Conservation (phyloP, 2,329 filamentous ascomycete genomes). For the Colletotrichum sp. region DNA sequence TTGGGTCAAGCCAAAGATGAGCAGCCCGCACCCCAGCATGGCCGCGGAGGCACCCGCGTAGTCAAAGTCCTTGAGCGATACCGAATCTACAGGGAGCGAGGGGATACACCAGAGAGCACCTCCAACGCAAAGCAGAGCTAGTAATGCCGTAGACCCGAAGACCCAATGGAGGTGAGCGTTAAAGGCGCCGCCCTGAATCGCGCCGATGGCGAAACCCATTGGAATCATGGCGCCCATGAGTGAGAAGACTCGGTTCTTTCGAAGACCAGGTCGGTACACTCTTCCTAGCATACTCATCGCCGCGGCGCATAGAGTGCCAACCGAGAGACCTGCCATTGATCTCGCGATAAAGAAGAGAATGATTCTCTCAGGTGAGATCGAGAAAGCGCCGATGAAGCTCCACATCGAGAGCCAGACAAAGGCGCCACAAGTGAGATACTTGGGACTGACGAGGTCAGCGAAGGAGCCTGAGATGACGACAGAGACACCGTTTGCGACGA, state of each 20-base stretch:
- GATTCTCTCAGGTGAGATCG: background rate
- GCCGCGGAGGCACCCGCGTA: background rate
- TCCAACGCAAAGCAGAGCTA: background rate
- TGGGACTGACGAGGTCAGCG: background rate
- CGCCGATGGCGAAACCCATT: background rate
- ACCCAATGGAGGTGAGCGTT: background rate
- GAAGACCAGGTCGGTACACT: background rate
- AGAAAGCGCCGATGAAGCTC: background rate
- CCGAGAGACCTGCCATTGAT: background rate
- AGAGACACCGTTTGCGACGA: background rate
- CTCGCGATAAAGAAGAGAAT: background rate
- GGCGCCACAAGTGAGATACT: background rate
- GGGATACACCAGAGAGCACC: background rate
- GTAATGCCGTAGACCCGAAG: background rate
- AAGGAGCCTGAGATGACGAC: background rate
- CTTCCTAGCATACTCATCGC: background rate
- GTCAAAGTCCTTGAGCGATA: background rate
- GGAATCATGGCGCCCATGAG: background rate
- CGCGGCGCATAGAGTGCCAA: background rate
- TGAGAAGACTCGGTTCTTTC: background rate
- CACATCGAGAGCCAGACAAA: background rate
- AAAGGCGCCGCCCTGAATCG: background rate
- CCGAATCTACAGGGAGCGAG: background rate
- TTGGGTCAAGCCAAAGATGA: background rate
- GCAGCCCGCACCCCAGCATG: background rate